Conservation (phyloP, 2,329 filamentous ascomycete genomes). For the Cladosporium velox region DNA sequence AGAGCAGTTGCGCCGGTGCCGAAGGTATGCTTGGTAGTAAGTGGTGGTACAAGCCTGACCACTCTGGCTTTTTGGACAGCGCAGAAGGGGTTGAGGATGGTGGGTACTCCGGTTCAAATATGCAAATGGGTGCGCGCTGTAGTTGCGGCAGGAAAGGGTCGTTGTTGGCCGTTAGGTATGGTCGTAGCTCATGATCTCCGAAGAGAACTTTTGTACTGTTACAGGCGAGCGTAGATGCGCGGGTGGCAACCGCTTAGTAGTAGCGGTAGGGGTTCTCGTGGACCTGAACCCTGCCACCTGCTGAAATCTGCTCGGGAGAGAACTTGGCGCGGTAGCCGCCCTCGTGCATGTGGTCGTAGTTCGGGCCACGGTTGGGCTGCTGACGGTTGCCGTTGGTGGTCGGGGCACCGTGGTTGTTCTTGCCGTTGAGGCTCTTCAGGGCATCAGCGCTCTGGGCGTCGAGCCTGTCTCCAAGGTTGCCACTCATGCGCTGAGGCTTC, state of each 20-base stretch:
- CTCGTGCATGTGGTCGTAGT: conserved; percentile 3
- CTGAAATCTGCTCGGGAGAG: background rate
- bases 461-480: conserved; percentile 24
- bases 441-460: conserved; percentile 17
- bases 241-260: conserved; percentile 9
- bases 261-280: conserved; percentile 19
- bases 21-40: conserved; percentile 7
- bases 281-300: background rate
- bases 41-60: conserved; percentile 20
- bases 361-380: background rate
- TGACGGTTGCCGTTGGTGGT: conserved; percentile 1
- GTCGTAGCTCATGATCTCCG: conserved; percentile 21
- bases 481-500: conserved; percentile 34
- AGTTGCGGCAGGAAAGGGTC: conserved; percentile 2
- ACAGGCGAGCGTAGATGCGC: conserved; percentile 18
- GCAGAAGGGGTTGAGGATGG: conserved; percentile 15
- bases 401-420: background rate
- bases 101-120: conserved; percentile 15
- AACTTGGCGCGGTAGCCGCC: conserved; percentile 12
- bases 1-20: conserved; percentile 12
- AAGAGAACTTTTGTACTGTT: conserved; percentile 17
- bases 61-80: background rate
- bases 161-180: conserved; percentile 19
- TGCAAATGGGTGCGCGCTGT: conserved; percentile 18
- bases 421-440: background rate